A percentile compares a stretch with the other conserved stretches of the same genome.
Evolutionary conservation across 306 rosid species (phyloP).

Genomic region (Corylus avellana): DNA sequence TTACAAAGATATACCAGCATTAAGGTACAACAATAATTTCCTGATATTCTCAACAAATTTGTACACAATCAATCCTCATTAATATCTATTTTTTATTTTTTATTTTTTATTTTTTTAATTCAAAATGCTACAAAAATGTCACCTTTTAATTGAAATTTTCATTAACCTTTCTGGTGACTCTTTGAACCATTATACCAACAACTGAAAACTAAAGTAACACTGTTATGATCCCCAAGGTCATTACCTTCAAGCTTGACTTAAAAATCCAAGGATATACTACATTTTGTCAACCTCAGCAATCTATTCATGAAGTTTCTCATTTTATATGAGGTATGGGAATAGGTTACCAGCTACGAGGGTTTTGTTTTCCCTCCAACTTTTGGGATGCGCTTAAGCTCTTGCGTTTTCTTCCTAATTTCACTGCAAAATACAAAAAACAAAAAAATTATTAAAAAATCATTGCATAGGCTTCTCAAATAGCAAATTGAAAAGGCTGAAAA

Average conservation of each 20-base stretch:
- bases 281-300: neutral
- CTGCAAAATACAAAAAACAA: conserved; percentile 45
- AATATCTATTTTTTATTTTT: neutral
- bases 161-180: neutral
- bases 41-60: conserved; percentile 13
- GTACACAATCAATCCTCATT: neutral
- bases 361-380: conserved; percentile 63
- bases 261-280: neutral
- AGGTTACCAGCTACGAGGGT: conserved; percentile 57
- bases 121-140: neutral
- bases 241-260: neutral
- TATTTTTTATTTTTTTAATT: neutral
- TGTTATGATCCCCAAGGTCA: neutral
- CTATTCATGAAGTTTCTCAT: neutral
- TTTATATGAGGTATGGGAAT: conserved; percentile 11
- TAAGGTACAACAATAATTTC: neutral
- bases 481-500: conserved; percentile 20
- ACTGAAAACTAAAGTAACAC: neutral
- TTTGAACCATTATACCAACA: conserved; percentile 1
- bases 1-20: neutral
- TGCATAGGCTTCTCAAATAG: conserved; percentile 7
- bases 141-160: neutral
- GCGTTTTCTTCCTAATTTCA: conserved; percentile 64
- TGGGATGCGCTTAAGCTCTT: conserved; percentile 76
- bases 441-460: conserved; percentile 12